Evolutionary conservation across 495 filamentous ascomycete genomes (phyloP).

Genomic region (Penicillium soppii): DNA sequence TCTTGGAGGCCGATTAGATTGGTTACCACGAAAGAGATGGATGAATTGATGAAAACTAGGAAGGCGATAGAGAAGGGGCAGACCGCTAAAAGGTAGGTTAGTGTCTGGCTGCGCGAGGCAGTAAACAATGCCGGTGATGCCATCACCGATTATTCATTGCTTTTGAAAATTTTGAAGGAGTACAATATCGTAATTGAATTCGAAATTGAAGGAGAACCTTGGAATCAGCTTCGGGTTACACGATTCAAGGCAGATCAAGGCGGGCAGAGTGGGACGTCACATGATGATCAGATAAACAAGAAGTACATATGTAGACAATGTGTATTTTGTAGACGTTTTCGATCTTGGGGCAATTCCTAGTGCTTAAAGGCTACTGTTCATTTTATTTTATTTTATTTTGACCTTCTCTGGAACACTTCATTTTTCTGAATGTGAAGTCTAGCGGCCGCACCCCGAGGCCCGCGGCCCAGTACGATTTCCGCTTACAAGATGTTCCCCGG

Average conservation of each 20-base stretch:
- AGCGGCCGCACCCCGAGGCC: too few species aligned
- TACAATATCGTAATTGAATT: background rate
- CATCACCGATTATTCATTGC: conserved; percentile 30
- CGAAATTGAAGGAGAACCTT: too few species aligned
- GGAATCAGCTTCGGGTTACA: background rate
- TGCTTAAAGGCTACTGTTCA: too few species aligned
- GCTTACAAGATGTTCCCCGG: too few species aligned
- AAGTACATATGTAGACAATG: too few species aligned
- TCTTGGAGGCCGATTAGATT: conserved; percentile 76
- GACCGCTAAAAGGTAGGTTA: conserved; percentile 84
- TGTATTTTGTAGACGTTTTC: too few species aligned
- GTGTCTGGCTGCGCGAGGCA: conserved; percentile 69
- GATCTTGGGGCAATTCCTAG: too few species aligned
- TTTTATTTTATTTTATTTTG: too few species aligned
- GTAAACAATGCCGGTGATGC: conserved; percentile 48
- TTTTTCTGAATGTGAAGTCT: too few species aligned
- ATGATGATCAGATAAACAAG: conserved; percentile 27
- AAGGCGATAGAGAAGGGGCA: conserved; percentile 95
- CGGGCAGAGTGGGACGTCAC: conserved; percentile 14
- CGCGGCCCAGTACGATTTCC: too few species aligned
- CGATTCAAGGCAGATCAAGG: background rate
- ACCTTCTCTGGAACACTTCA: too few species aligned
- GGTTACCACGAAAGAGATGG: conserved; percentile 91
- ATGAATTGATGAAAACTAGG: conserved; percentile 94
- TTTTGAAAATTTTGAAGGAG: too few species aligned